Evolutionary conservation across 345 rosid species (phyloP), one percentile per base, ranked within the genome.

Genomic region (Syzygium oleosum): DNA sequence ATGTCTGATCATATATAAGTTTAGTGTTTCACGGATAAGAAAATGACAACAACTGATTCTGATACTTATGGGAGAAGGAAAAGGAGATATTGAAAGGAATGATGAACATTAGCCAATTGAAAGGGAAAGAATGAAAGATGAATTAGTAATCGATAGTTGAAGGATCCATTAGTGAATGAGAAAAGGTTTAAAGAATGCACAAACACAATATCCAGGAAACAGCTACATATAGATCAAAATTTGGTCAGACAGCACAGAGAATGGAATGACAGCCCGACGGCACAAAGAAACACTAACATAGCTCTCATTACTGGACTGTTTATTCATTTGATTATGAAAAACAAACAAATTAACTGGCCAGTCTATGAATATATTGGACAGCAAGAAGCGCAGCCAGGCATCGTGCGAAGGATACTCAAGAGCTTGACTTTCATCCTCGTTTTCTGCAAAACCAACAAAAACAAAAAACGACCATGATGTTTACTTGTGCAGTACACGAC

Each of bases 351-450:
- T 27, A 17, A 34, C 22, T 34, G 84, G 87, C 16, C 56, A 58
- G 6, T 77, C 59, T 41, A 55, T 46, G 59, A 68, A 61, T 4
- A 12, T 13, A 41, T 29, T 21, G 23, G 80, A 8, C 23, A 49
- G 17, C 7, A 31, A 85, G 43, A 31, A 84, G 23, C 2, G 25
- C 49, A 73, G 49, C 25, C 80, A 73, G 80, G 80, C 80, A 73
- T 34, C 0, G 1, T 73, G 80, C 12, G 21, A 52, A 92, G 95
- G 96, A 95, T 95, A 95, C 94, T 93, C 92, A 95, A 89, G 84
- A 94, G 86, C 91, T 94, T 93, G 86, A 95, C 96, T 92, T 90
- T 94, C 97, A 94, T 92, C 25, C 43, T 89, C 86, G 84, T 88
- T 77, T 63, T 89, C 93, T 91, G 90, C 88, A 90, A 85, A 87